Evolutionary conservation across 2,329 filamentous ascomycete species (phyloP).

Genomic region (Fusarium sp.): DNA sequence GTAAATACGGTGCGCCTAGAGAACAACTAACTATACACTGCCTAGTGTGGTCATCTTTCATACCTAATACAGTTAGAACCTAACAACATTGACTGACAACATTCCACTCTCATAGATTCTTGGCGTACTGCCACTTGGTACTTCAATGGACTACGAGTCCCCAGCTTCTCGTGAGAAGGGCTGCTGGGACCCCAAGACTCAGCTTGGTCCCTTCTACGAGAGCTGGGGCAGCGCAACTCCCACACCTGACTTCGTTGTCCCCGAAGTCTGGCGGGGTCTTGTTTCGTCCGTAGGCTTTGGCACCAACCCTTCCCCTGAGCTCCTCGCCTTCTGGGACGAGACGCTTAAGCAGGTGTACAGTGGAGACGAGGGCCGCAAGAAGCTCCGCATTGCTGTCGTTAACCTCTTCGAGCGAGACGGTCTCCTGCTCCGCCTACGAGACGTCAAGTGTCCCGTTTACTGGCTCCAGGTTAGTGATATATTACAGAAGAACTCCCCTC

Average conservation of each 20-base stretch:
- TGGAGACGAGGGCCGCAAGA: slow-evolving; percentile 63
- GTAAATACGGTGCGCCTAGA: neutral
- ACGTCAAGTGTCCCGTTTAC: slow-evolving; percentile 64
- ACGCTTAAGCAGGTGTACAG: slow-evolving; percentile 61
- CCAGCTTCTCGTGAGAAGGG: slow-evolving; percentile 58
- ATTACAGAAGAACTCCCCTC: slow-evolving; percentile 1
- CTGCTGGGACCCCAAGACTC: slow-evolving; percentile 62
- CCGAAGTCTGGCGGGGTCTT: slow-evolving; percentile 60
- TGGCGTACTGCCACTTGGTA: slow-evolving; percentile 62
- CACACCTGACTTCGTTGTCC: slow-evolving; percentile 62
- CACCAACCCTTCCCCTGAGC: slow-evolving; percentile 53
- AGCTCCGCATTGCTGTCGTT: slow-evolving; percentile 60
- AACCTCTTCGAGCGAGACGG: slow-evolving; percentile 62
- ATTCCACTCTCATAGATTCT: slow-evolving; percentile 53
- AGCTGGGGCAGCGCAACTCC: slow-evolving; percentile 55
- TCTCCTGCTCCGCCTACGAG: slow-evolving; percentile 58
- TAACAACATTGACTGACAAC: slow-evolving; percentile 10
- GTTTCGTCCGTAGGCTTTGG: slow-evolving; percentile 62
- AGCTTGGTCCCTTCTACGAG: slow-evolving; percentile 58
- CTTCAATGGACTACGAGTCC: slow-evolving; percentile 67
- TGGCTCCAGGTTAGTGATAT: slow-evolving; percentile 61
- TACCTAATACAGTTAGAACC: slow-evolving; percentile 10
- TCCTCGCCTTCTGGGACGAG: slow-evolving; percentile 59
- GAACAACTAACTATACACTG: neutral
- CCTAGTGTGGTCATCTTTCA: neutral